Evolutionary conservation across 345 rosid genomes (phyloP).

Genomic region (Passiflora organensis): DNA sequence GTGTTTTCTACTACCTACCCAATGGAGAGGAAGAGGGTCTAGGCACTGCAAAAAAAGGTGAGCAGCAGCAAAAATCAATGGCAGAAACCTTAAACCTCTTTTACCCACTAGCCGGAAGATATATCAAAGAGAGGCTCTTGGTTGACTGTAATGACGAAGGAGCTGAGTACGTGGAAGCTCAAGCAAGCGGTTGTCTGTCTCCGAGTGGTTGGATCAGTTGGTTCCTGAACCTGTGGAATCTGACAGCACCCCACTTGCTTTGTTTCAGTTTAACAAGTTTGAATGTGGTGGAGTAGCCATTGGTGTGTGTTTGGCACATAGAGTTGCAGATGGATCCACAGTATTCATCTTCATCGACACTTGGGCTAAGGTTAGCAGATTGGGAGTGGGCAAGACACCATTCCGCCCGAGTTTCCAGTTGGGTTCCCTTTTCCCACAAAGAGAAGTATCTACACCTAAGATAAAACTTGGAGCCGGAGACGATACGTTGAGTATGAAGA

Average conservation of each 20-base stretch:
- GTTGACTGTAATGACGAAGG: conserved; percentile 35
- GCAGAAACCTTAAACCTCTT: conserved; percentile 19
- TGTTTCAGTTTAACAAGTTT: too few species aligned
- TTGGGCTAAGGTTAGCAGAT: background rate
- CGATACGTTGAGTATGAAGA: conserved; percentile 10
- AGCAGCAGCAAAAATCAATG: conserved; percentile 9
- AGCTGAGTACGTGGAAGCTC: background rate
- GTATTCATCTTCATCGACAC: conserved; percentile 10
- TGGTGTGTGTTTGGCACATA: too few species aligned
- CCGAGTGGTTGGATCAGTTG: background rate
- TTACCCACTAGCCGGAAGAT: conserved; percentile 34
- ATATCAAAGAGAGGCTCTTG: background rate
- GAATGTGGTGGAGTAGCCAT: too few species aligned
- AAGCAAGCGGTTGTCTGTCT: conserved; percentile 9
- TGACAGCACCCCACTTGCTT: too few species aligned
- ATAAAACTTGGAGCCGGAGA: background rate
- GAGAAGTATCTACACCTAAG: background rate
- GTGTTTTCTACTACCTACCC: too few species aligned
- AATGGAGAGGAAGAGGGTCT: too few species aligned
- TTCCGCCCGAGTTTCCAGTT: conserved; percentile 10
- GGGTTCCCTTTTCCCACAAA: conserved; percentile 12
- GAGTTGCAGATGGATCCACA: too few species aligned
- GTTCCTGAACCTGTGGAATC: too few species aligned
- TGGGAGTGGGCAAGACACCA: background rate
- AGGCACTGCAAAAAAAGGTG: background rate